Base-by-base conservation (phyloP, 352 stramenopile genomes). In the Thalassiosira allenii region DNA sequence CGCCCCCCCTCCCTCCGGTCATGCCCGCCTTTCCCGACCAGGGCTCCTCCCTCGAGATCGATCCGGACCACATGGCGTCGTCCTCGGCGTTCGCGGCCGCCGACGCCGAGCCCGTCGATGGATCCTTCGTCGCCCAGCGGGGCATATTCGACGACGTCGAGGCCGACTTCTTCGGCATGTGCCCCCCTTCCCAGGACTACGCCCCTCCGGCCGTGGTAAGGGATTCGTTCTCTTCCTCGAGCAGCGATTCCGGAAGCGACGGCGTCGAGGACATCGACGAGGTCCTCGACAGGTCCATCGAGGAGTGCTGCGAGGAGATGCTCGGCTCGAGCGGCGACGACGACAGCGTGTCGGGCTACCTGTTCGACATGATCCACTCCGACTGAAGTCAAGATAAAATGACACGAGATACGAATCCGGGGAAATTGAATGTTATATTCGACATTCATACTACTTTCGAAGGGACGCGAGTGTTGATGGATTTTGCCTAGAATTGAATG, bases 111-210 rank as follows among this genome's bases (percentile, higher is more conserved):
- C 40, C 57, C 2, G 11, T 78, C n/a, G 57, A 78, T 56, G 17
- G 12, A 12, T 70, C 37, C 0, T 78, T 78, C 25, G n/a, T 69
- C 41, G 53, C 67, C 0, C 54, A 61, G 33, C 27, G 47, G 37
- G 57, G n/a, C 25, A 68, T 77, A 25, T 61, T 78, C 17, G 68
- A 70, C 51, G 56, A 78, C 56, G 56, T 78, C 27, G 68, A 78
- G 22, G 53, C 25, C 3, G 41, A 25, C 56, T 70, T 78, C 33
- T 78, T 52, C 32, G 57, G 66, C 12, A 14, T 27, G 58, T 53
- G 14, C 43, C 6, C 33, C 25, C 66, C n/a, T n/a, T 20, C 65
- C 11, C 25, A 54, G 34, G n/a, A n/a, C n/a, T n/a, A n/a, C n/a
- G 17, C 37, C 17, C 37, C 37, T 47, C 37, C 23, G 52, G 22